Evolutionary conservation across 1,139 yeast species (phyloP), one percentile per base, ranked within the genome.

Genomic region (Meyerozyma smithsonii): DNA sequence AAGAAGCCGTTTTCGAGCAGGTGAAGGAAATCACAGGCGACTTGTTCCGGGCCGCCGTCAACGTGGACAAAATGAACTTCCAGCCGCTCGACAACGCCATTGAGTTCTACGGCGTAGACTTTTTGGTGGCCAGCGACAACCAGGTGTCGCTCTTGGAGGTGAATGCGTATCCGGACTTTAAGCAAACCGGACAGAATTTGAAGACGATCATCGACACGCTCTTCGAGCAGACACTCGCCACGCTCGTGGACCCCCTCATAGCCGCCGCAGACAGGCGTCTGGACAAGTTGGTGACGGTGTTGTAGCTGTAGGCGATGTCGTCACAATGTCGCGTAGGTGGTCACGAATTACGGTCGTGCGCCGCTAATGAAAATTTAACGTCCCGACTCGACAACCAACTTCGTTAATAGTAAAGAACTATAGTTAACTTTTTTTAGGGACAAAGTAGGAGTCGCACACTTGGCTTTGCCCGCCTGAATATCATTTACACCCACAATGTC

Each of bases 91-190:
- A 66, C 0, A 87, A 87, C 60, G 94, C 95, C 0, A 76, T 87
- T 56, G 98, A 92, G 58, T 71, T 88, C 8, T 92, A 75, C 57
- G 98, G 98, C 0, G 67, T 92, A 11, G 98, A 92, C 59, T 89
- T 87, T 59, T 61, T 92, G 44, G 85, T 92, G 7, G 81, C 79
- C 48, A 67, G 64, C 2, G 67, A 79, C 33, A 58, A 61, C 23
- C 55, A 67, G 8, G 92, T 85, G 3, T 69, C 69, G 36, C 59
- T 92, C 33, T 64, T 92, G 30, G 98, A 92, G 59, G 87, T 89
- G 36, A 92, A 92, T 56, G 84, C 97, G 8, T 92, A 84, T 56
- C 98, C 98, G 1, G 98, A 92, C 57, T 92, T 92, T 63, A 89
- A 89, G 56, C 98, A 92, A 61, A 92, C 97, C 0, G 98, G 98